Percentiles rank a stretch among this genome's conserved stretches.
These are phyloP conservation scores for Rhizopus arrhizus DNA, from an alignment of 371 early-diverging fungal genomes.

Conservation along the genomic window DNA sequence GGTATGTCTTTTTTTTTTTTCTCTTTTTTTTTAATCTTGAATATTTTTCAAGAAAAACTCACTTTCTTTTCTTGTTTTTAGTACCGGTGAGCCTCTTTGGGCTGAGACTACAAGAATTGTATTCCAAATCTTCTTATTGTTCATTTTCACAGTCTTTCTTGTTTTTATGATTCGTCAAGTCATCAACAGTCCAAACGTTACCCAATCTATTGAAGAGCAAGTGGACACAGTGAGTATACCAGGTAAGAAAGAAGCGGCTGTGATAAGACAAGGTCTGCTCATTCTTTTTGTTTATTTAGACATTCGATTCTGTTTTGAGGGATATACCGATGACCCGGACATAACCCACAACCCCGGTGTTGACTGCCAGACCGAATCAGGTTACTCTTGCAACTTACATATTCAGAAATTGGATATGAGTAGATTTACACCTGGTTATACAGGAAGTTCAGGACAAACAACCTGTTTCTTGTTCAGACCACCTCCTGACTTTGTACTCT, in stretches of 20 bases:
- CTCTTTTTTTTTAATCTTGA: conserved; percentile 1
- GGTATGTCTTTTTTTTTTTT: conserved; percentile 19
- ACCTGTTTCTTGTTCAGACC: conserved; percentile 46
- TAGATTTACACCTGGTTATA: conserved; percentile 38
- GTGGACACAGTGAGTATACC: conserved; percentile 42
- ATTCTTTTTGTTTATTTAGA: conserved; percentile 22
- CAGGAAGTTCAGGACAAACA: conserved; percentile 43
- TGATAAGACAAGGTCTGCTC: background rate
- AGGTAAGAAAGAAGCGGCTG: conserved; percentile 15
- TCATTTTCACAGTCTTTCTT: conserved; percentile 43
- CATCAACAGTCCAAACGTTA: conserved; percentile 49
- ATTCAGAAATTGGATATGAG: conserved; percentile 38
- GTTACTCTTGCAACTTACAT: conserved; percentile 35
- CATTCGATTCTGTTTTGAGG: conserved; percentile 55
- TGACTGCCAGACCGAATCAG: conserved; percentile 42
- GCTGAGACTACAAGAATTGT: conserved; percentile 51
- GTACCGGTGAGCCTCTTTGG: conserved; percentile 56
- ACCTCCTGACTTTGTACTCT: conserved; percentile 33
- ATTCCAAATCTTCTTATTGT: conserved; percentile 45
- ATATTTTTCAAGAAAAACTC: background rate
- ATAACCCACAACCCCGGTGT: conserved; percentile 29
- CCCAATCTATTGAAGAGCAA: conserved; percentile 41
- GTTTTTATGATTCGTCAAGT: conserved; percentile 53
- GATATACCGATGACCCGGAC: conserved; percentile 30
- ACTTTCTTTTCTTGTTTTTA: conserved; percentile 6